phyloP scores from a whole-genome alignment of 108 stramenopile genomes.

The Cyclotella cryptica region DNA sequence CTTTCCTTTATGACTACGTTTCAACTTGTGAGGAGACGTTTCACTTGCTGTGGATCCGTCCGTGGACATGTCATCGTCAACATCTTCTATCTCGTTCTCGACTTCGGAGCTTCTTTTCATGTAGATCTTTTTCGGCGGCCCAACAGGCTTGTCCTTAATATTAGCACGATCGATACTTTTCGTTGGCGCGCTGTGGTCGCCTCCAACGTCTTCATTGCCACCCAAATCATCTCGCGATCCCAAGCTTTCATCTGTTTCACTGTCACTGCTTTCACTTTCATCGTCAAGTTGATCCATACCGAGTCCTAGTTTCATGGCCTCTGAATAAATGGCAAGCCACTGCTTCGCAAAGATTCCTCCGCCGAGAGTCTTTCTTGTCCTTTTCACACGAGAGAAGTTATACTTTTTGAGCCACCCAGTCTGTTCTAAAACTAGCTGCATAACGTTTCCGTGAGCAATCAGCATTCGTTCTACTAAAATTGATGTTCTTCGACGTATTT shows the following conservation, averaged over 20 bases:
- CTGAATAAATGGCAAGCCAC: conserved; percentile 83
- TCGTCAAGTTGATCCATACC: conserved; percentile 38
- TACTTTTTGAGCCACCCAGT: conserved; percentile 68
- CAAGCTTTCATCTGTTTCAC: conserved; percentile 43
- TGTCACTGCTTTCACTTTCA: conserved; percentile 42
- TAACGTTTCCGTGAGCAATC: conserved; percentile 84
- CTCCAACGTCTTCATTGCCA: background rate
- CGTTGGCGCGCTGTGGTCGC: background rate
- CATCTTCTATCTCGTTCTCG: conserved; percentile 8
- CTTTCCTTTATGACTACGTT: conserved; percentile 12
- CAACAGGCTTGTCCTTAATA: conserved; percentile 1
- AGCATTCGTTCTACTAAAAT: conserved; percentile 79
- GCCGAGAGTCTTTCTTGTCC: conserved; percentile 79
- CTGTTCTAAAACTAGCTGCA: conserved; percentile 79
- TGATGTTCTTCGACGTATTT: conserved; percentile 60
- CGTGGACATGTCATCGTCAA: conserved; percentile 39
- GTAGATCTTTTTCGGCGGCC: conserved; percentile 44
- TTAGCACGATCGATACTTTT: background rate
- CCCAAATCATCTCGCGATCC: conserved; percentile 29
- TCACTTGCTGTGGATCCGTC: conserved; percentile 32
- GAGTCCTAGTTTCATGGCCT: conserved; percentile 73
- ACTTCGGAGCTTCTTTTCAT: conserved; percentile 38
- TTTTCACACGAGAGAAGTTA: conserved; percentile 83
- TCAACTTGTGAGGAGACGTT: conserved; percentile 22
- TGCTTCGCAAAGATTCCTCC: conserved; percentile 86